A percentile compares a stretch with the other conserved stretches of the same genome.
Conservation (phyloP, 2,329 filamentous ascomycete species). For the Mycogone perniciosa region DNA sequence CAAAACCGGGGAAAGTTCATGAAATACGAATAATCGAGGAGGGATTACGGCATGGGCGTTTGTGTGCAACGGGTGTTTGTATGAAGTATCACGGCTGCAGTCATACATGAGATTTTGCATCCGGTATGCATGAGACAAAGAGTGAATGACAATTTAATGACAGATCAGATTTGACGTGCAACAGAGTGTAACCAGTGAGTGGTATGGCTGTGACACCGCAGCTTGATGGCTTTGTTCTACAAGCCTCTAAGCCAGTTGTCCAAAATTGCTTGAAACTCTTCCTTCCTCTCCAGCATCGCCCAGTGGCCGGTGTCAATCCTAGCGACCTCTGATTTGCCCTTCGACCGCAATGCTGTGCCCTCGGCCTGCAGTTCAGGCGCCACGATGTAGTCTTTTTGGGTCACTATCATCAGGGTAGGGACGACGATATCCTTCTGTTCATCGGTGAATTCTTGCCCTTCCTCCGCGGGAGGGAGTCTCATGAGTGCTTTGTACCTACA, state of each 20-base stretch:
- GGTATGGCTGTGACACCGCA: no score
- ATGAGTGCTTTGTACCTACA: background rate
- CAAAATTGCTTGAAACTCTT: conserved; percentile 6
- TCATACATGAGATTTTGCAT: no score
- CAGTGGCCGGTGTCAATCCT: conserved; percentile 15
- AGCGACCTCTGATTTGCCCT: conserved; percentile 8
- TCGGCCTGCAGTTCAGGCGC: conserved; percentile 1
- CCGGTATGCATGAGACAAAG: no score
- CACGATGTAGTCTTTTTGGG: background rate
- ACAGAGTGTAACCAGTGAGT: no score
- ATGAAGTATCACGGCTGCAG: no score
- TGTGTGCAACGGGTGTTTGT: no score
- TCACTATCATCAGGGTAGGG: background rate
- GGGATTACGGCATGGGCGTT: no score
- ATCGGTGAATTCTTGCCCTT: background rate
- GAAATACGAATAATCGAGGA: no score
- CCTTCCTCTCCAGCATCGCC: conserved; percentile 16
- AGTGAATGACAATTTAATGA: no score
- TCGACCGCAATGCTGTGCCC: conserved; percentile 8
- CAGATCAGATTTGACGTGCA: no score
- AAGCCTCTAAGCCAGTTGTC: background rate
- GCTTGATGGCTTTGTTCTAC: no score
- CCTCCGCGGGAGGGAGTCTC: background rate
- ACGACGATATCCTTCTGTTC: background rate
- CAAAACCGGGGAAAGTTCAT: no score